Conservation (phyloP, 345 rosid species). For the Corchorus olitorius region DNA sequence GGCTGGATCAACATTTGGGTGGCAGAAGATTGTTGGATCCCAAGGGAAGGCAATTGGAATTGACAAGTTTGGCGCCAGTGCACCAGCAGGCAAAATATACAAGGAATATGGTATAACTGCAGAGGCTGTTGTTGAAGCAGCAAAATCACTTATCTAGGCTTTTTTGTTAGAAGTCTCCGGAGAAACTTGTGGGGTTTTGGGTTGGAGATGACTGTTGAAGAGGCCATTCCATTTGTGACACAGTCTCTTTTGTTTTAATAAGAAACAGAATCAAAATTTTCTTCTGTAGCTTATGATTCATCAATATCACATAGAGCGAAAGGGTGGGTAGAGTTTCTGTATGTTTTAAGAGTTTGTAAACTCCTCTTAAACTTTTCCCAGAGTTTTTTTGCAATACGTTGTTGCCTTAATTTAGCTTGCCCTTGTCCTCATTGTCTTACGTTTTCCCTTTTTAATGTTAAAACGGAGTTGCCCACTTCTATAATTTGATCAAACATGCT, state of each 20-base stretch:
- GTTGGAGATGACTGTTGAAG: constrained; percentile 19
- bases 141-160: constrained; percentile 51
- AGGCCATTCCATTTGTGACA: constrained; percentile 17
- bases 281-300: constrained; percentile 30
- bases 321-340: constrained; percentile 16
- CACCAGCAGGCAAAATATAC: constrained; percentile 81
- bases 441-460: not conserved
- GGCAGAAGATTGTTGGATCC: constrained; percentile 73
- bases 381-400: constrained; percentile 11
- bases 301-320: constrained; percentile 26
- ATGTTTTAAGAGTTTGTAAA: not conserved
- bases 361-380: not conserved
- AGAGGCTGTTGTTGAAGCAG: constrained; percentile 79
- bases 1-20: constrained; percentile 91
- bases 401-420: constrained; percentile 7
- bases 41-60: constrained; percentile 86
- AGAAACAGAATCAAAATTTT: constrained; percentile 29
- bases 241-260: constrained; percentile 38
- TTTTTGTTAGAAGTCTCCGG: not conserved
- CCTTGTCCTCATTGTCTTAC: not conserved
- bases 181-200: constrained; percentile 11
- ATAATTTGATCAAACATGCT: constrained; percentile 1
- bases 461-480: not conserved
- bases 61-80: constrained; percentile 92
- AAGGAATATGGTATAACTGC: constrained; percentile 77